Conservation (phyloP, 2,329 filamentous ascomycete genomes). For the Colletotrichum sp. region DNA sequence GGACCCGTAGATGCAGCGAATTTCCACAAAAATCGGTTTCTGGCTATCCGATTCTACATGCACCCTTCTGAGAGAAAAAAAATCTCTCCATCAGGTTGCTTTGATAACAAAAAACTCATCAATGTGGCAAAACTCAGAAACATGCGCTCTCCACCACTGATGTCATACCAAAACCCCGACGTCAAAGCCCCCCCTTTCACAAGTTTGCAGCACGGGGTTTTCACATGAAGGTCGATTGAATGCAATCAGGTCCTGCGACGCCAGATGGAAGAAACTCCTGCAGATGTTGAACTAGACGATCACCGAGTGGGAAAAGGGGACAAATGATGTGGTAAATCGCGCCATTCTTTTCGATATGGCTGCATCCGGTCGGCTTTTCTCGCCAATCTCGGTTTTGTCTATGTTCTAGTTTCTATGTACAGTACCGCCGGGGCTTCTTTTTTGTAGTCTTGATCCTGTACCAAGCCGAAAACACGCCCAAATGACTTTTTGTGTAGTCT, state of each 20-base stretch:
- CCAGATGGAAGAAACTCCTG: background rate
- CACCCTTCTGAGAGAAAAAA: background rate
- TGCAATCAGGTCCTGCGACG: background rate
- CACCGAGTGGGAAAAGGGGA: background rate
- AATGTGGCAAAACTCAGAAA: background rate
- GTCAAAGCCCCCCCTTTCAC: background rate
- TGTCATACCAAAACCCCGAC: background rate
- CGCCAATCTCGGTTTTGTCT: background rate
- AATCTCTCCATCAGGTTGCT: background rate
- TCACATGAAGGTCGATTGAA: background rate
- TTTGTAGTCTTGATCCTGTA: background rate
- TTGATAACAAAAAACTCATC: background rate
- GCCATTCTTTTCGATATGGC: conserved; percentile 1
- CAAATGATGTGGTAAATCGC: background rate
- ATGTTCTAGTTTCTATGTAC: conserved; percentile 13
- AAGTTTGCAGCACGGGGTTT: background rate
- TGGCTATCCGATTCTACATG: background rate
- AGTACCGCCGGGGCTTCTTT: background rate
- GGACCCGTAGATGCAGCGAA: background rate
- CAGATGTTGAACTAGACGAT: too few species aligned
- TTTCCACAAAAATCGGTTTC: background rate
- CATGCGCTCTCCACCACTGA: background rate
- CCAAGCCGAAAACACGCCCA: background rate
- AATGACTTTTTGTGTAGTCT: background rate
- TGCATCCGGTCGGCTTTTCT: background rate